These are phyloP conservation scores for Zymoseptoria passerinii DNA, from an alignment of 2,329 filamentous ascomycete genomes.

Conservation along the genomic window DNA sequence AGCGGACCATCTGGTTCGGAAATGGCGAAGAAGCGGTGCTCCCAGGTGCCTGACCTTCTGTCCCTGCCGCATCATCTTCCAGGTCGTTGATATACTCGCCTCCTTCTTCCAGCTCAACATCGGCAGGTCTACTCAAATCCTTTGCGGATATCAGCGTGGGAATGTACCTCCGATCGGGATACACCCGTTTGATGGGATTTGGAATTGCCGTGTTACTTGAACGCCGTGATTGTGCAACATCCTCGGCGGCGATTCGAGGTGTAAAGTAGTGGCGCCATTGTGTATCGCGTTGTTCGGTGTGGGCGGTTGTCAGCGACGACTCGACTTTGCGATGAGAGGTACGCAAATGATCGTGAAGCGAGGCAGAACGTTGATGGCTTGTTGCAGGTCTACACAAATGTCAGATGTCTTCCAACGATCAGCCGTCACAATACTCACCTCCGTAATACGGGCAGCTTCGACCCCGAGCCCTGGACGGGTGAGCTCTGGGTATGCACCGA, in stretches of 20 bases:
- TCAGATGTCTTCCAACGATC: neutral
- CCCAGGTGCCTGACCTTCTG: constrained; percentile 8
- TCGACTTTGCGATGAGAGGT: constrained; percentile 7
- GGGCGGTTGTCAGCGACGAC: constrained; percentile 9
- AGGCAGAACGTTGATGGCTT: constrained; percentile 68
- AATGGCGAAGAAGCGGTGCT: constrained; percentile 24
- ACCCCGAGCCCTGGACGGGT: constrained; percentile 42
- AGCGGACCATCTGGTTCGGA: constrained; percentile 11
- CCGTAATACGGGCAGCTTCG: constrained; percentile 58
- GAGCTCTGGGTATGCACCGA: constrained; percentile 45
- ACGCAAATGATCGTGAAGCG: constrained; percentile 43
- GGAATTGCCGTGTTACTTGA: constrained; percentile 27
- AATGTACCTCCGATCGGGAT: constrained; percentile 29
- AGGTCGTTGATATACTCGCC: constrained; percentile 13
- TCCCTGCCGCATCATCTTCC: constrained; percentile 5
- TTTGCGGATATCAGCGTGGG: constrained; percentile 27
- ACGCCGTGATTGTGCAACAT: constrained; percentile 17
- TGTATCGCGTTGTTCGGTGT: constrained; percentile 16
- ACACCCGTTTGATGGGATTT: constrained; percentile 30
- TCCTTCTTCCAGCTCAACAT: constrained; percentile 23
- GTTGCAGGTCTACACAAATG: constrained; percentile 53
- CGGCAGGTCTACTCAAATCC: constrained; percentile 18
- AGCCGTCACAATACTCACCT: constrained; percentile 14
- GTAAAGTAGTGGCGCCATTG: constrained; percentile 31
- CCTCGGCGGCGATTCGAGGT: constrained; percentile 20